A percentile compares a stretch with the other conserved stretches of the same genome.
Conservation (phyloP, 768 basidiomycete species). For the Mycena vulgaris region DNA sequence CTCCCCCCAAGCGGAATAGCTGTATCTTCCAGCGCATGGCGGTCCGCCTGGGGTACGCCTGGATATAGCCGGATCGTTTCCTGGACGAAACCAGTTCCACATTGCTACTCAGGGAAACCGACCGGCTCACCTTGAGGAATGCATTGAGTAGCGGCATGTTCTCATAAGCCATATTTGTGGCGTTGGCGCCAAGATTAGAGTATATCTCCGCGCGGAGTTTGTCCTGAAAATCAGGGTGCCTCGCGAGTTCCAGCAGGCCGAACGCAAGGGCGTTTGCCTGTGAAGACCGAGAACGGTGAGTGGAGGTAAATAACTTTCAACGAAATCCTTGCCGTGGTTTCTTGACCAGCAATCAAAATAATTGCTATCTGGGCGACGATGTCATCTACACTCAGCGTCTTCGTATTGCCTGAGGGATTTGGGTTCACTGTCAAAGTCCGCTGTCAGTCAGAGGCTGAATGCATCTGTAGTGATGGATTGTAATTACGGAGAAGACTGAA, state of each 20-base stretch:
- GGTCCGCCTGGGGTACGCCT: not conserved
- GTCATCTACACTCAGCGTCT: conserved; percentile 22
- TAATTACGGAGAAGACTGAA: not conserved
- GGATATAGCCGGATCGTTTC: conserved; percentile 35
- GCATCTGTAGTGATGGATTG: too few relatives aligned
- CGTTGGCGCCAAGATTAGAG: not conserved
- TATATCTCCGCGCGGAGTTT: conserved; percentile 20
- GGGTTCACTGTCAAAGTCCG: not conserved
- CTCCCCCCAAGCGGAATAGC: conserved; percentile 9
- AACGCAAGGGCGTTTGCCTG: conserved; percentile 29
- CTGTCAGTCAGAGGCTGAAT: too few relatives aligned
- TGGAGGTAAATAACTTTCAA: not conserved
- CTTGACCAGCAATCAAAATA: conserved; percentile 31
- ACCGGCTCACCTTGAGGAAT: conserved; percentile 37
- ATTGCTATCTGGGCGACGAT: conserved; percentile 21
- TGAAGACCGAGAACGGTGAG: not conserved
- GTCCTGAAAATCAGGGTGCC: conserved; percentile 24
- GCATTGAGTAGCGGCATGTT: conserved; percentile 34
- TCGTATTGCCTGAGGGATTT: not conserved
- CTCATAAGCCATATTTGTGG: not conserved
- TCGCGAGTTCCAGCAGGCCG: conserved; percentile 21
- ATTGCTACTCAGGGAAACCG: too few relatives aligned
- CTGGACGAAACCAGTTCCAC: conserved; percentile 6
- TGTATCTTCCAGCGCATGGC: conserved; percentile 6
- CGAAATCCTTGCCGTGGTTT: conserved; percentile 6